Base-by-base conservation (phyloP, 2,329 filamentous ascomycete species). In the Geosmithia flava region DNA sequence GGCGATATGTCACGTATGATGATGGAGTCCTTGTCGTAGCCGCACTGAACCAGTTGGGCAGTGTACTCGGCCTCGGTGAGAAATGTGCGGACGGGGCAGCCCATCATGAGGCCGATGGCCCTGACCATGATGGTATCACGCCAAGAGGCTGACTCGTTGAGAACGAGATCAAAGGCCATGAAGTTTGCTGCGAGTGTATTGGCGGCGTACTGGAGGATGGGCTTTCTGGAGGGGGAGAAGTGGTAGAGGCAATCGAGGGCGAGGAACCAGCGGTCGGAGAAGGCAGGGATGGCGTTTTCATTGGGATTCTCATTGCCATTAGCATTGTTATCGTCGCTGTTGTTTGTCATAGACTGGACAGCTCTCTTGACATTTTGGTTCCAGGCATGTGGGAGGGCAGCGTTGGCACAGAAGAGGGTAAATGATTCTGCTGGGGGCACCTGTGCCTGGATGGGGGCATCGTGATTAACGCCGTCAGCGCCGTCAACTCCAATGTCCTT, bases 221-320 rank as follows among this genome's bases (percentile, higher is more conserved):
- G 67, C 48, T 59, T 63, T 15, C 76, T 62, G 1, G 74, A 77
- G 0, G 75, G 76, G 0, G 62, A 63, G 54, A 79, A 80, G 55
- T 80, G 75, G 48, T 80, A 80, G 5, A 78, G 56, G 2, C 74
- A 74, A 54, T 80, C 76, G 1, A 80, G 63, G 0, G 70, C 76
- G 1, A 80, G 62, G 0, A 80, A 60, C 74, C 74, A 78, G n/a
- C 57, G 54, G 46, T 74, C 59, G 0, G 48, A 48, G 4, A 58
- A 57, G 2, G 40, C 46, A 8, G 23, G 23, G 23, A 27, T 5
- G 8, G 4, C 8, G 8, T 27, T 8, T 27, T 27, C 8, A 27
- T 27, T 27, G 4, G 4, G 4, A 27, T 8, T 8, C 4, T 5
- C 23, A 27, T 27, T 27, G 23, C 4, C 4, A 37, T 37, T 3